A percentile compares a stretch with the other conserved stretches of the same genome.
phyloP scores from a whole-genome alignment of 345 rosid genomes.

The Bruguiera parviflora region DNA sequence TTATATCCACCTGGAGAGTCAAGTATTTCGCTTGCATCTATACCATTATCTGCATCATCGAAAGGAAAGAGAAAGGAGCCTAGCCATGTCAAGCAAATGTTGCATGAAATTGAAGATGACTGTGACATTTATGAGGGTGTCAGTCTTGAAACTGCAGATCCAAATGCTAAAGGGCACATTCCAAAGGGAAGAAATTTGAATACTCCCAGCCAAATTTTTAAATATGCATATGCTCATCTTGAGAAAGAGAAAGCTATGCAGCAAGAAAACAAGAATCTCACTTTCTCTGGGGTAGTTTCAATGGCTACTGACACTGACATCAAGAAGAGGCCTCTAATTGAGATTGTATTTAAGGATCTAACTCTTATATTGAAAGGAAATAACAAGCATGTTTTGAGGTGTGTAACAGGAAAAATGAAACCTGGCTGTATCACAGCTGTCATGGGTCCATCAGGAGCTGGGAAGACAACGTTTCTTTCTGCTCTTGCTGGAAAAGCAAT shows the following conservation, averaged over 20 bases:
- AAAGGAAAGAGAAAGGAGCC: constrained; percentile 38
- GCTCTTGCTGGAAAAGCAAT: constrained; percentile 86
- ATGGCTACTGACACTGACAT: constrained; percentile 57
- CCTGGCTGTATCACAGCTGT: constrained; percentile 88
- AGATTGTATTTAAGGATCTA: constrained; percentile 67
- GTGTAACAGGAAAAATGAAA: constrained; percentile 74
- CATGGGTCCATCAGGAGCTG: constrained; percentile 99
- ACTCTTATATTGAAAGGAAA: constrained; percentile 74
- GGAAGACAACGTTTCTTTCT: constrained; percentile 87
- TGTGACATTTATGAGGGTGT: constrained; percentile 30
- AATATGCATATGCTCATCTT: constrained; percentile 69
- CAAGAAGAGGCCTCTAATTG: constrained; percentile 68
- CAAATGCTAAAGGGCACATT: constrained; percentile 31
- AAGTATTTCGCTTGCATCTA: constrained; percentile 28
- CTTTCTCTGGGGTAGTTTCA: constrained; percentile 69
- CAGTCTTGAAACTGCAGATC: constrained; percentile 24
- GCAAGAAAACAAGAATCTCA: constrained; percentile 46
- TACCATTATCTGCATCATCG: constrained; percentile 23
- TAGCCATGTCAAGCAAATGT: constrained; percentile 22
- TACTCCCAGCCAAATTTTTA: constrained; percentile 71
- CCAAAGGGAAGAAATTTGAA: constrained; percentile 40
- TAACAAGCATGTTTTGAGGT: constrained; percentile 63
- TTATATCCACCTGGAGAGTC: constrained; percentile 31
- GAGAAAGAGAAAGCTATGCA: constrained; percentile 82
- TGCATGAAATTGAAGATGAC: constrained; percentile 48